These are phyloP conservation scores for Neofusicoccum sp. DNA, from an alignment of 2,329 filamentous ascomycete genomes.

Conservation along the genomic window DNA sequence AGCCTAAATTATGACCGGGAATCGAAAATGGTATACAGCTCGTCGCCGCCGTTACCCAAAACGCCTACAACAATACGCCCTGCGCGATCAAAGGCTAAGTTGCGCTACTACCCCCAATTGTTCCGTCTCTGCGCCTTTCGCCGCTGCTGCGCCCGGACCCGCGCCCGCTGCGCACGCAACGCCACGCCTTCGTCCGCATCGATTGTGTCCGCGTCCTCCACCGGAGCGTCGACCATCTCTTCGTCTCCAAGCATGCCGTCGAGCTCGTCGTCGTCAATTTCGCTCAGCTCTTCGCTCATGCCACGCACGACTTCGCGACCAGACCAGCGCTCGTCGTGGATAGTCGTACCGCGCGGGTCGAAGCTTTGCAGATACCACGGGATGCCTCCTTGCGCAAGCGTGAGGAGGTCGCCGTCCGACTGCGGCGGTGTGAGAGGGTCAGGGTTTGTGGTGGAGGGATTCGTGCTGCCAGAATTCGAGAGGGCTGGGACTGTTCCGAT, in stretches of 20 bases:
- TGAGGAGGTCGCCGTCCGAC: constrained; percentile 51
- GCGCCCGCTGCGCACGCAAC: constrained; percentile 21
- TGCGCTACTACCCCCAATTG: constrained; percentile 5
- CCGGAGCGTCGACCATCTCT: constrained; percentile 25
- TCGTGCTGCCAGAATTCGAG: constrained; percentile 29
- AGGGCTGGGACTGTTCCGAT: constrained; percentile 22
- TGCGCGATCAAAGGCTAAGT: neutral
- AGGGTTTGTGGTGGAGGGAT: constrained; percentile 43
- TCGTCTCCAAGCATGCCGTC: constrained; percentile 52
- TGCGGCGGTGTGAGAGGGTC: constrained; percentile 66
- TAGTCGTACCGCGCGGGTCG: constrained; percentile 74
- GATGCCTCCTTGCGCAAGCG: constrained; percentile 63
- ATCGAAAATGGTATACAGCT: constrained; percentile 20
- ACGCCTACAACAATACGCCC: neutral
- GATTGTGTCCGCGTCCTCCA: constrained; percentile 25
- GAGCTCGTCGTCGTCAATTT: constrained; percentile 88
- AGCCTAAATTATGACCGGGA: constrained; percentile 10
- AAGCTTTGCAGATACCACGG: constrained; percentile 86
- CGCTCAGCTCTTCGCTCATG: constrained; percentile 84
- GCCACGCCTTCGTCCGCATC: constrained; percentile 22
- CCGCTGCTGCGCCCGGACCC: constrained; percentile 29
- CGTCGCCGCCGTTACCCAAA: constrained; percentile 4
- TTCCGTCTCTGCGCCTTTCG: constrained; percentile 28
- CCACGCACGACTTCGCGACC: constrained; percentile 68
- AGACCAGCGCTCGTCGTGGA: constrained; percentile 69